Conservation (phyloP, 257 asterid genomes). For the Solanum chmielewskii region DNA sequence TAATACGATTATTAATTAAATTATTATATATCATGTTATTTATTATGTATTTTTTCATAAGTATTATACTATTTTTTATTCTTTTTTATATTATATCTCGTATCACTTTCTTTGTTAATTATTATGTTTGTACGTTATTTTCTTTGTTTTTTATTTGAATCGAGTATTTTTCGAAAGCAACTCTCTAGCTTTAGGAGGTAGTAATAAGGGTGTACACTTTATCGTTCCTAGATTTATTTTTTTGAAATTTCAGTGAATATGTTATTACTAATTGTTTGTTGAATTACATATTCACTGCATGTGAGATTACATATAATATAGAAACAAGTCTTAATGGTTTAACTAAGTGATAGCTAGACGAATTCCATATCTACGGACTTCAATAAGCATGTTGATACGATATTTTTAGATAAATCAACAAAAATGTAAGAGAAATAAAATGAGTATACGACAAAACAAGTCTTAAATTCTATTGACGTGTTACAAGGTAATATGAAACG, state of each 20-base stretch:
- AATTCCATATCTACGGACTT: too few species aligned
- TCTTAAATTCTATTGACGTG: not conserved
- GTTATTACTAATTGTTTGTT: not conserved
- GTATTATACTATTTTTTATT: too few species aligned
- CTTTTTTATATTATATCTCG: not conserved
- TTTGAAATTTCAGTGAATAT: not conserved
- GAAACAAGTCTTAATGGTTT: too few species aligned
- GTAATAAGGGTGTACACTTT: accelerated
- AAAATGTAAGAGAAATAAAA: not conserved
- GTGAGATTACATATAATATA: not conserved
- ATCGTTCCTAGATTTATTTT: accelerated
- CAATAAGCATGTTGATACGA: not conserved
- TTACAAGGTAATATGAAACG: not conserved
- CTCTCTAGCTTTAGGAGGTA: not conserved
- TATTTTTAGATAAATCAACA: not conserved
- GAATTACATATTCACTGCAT: not conserved
- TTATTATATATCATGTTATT: not conserved
- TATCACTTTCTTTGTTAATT: too few species aligned
- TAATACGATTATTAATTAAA: not conserved
- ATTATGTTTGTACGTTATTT: not conserved
- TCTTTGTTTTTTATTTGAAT: not conserved
- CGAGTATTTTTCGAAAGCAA: too few species aligned
- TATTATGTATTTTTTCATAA: not conserved
- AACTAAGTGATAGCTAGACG: too few species aligned
- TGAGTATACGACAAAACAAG: not conserved